phyloP scores from a whole-genome alignment of 169 alveolate genomes.

The Plasmodium vivax region DNA sequence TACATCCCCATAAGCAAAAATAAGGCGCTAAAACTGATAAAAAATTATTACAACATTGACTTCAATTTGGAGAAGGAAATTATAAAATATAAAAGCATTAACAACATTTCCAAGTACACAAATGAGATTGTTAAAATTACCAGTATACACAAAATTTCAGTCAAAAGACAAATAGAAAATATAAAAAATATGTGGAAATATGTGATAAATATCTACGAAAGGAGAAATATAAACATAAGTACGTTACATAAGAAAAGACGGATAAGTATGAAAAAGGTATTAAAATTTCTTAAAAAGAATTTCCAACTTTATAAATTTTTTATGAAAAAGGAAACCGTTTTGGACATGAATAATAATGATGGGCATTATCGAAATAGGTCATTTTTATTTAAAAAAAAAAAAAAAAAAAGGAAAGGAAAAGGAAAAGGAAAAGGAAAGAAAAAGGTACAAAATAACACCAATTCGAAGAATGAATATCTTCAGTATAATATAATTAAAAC shows the following conservation, averaged over 20 bases:
- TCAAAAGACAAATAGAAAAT: conserved; percentile 68
- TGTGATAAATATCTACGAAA: conserved; percentile 49
- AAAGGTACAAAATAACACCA: neutral
- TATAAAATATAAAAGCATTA: conserved; percentile 47
- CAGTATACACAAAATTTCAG: conserved; percentile 51
- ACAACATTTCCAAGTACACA: conserved; percentile 41
- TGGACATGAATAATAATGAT: conserved; percentile 45
- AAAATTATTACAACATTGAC: conserved; percentile 54
- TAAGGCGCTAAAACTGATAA: conserved; percentile 36
- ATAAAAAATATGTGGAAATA: conserved; percentile 70
- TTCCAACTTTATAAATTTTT: conserved; percentile 42
- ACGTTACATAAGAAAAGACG: conserved; percentile 41
- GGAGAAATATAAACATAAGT: conserved; percentile 30
- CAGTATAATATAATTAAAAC: conserved; percentile 60
- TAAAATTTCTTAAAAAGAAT: conserved; percentile 42
- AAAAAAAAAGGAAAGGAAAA: conserved; percentile 20
- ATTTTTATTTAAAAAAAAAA: conserved; percentile 51
- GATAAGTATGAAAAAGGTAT: conserved; percentile 15
- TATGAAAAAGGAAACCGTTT: conserved; percentile 50
- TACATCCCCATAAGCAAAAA: conserved; percentile 53
- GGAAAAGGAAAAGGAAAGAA: conserved; percentile 24
- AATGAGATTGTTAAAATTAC: conserved; percentile 54
- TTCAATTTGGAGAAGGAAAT: conserved; percentile 62
- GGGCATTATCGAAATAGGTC: conserved; percentile 17
- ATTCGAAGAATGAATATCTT: conserved; percentile 36